Evolutionary conservation across 257 asterid genomes (phyloP).

Genomic region (Cruciata laevipes): DNA sequence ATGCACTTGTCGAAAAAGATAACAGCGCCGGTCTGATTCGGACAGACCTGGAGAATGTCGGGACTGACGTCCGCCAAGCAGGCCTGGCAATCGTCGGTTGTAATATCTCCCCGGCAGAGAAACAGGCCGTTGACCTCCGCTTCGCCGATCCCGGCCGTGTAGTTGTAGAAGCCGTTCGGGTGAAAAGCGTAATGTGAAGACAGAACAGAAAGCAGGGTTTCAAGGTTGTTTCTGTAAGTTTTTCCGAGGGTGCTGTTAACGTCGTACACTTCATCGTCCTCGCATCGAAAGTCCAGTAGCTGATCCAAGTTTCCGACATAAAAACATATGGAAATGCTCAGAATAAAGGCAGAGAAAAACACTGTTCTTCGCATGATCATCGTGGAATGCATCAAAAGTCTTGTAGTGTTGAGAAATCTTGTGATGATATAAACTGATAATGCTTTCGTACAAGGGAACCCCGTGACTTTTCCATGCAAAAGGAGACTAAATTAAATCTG

Average conservation of each 20-base stretch:
- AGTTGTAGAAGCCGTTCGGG: conserved; percentile 16
- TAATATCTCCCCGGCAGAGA: conserved; percentile 24
- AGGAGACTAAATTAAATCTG: too few species aligned
- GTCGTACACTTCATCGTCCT: background rate
- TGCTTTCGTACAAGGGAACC: background rate
- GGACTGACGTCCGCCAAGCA: background rate
- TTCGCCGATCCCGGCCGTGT: background rate
- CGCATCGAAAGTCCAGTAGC: background rate
- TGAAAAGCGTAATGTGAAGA: conserved; percentile 11
- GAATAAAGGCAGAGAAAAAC: background rate
- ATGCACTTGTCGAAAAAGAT: conserved; percentile 4
- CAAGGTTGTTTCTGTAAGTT: conserved; percentile 12
- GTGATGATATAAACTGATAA: background rate
- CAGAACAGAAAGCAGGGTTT: conserved; percentile 8
- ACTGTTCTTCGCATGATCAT: background rate
- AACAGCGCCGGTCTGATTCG: background rate
- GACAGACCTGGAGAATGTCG: conserved; percentile 12
- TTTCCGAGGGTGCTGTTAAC: background rate
- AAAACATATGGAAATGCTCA: background rate
- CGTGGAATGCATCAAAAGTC: background rate
- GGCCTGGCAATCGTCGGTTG: background rate
- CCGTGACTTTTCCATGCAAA: background rate
- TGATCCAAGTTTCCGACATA: background rate
- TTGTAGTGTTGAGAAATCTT: background rate
- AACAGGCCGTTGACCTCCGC: conserved; percentile 13